These are phyloP conservation scores for Fusarium sp. DNA, from an alignment of 2,329 filamentous ascomycete species.

Conservation along the genomic window DNA sequence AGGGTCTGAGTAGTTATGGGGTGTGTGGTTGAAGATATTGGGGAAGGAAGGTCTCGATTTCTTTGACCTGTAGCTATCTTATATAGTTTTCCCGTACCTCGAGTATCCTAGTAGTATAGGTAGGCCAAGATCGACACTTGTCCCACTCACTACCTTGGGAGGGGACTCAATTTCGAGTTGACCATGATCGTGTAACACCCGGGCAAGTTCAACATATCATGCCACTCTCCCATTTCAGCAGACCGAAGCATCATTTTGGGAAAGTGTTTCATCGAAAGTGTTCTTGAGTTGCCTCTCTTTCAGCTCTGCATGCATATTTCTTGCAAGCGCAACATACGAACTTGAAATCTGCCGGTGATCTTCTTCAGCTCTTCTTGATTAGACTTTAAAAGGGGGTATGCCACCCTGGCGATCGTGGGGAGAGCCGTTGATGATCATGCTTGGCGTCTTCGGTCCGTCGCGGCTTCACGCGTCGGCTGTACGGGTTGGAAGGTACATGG, in stretches of 20 bases:
- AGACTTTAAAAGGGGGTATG: background rate
- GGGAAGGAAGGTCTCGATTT: background rate
- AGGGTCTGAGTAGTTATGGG: background rate
- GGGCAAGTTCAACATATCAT: background rate
- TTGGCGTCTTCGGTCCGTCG: background rate
- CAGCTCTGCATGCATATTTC: constrained; percentile 14
- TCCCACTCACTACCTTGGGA: background rate
- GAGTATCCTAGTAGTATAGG: background rate
- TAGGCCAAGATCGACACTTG: background rate
- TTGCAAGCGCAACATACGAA: background rate
- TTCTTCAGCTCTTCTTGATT: constrained; percentile 28
- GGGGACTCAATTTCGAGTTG: constrained; percentile 13
- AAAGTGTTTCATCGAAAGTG: background rate
- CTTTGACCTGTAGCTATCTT: background rate
- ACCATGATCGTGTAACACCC: constrained; percentile 7
- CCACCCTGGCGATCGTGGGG: constrained; percentile 6
- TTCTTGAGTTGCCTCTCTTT: background rate
- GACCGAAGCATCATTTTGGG: background rate
- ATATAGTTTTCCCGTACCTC: background rate
- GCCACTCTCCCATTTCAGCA: background rate
- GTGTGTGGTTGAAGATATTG: background rate
- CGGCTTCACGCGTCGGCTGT: background rate
- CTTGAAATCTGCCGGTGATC: constrained; percentile 2
- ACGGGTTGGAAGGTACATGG: background rate
- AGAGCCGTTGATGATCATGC: constrained; percentile 10